phyloP scores from a whole-genome alignment of 805 yeast genomes.

The Wickerhamiella sergipiensis region DNA sequence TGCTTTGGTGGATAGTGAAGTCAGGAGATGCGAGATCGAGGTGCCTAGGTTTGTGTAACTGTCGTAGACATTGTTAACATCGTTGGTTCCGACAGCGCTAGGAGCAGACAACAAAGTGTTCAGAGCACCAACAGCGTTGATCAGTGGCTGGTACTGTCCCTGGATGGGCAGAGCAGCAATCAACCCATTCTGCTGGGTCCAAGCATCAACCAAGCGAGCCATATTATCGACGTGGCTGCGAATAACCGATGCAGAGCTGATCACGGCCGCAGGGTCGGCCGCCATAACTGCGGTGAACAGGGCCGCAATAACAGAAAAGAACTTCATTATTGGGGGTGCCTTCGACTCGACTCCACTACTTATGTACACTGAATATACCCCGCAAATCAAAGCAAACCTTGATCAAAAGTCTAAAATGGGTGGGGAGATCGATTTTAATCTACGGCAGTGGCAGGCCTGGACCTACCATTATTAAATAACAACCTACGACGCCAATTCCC shows the following conservation, averaged over 20 bases:
- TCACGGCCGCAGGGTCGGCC: background rate
- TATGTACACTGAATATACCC: background rate
- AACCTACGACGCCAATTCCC: no score
- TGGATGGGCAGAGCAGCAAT: slow-evolving; percentile 17
- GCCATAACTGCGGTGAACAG: slow-evolving; percentile 7
- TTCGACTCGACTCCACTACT: background rate
- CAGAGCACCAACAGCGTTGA: slow-evolving; percentile 7
- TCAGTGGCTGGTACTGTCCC: slow-evolving; percentile 9
- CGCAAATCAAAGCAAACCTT: background rate
- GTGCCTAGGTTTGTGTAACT: slow-evolving; percentile 1
- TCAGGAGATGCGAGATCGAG: slow-evolving; percentile 8
- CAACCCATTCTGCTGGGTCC: slow-evolving; percentile 11
- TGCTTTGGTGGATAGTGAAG: slow-evolving; percentile 15
- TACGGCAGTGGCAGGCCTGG: no score
- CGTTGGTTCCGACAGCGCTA: background rate
- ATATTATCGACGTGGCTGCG: background rate
- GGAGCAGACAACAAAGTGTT: background rate
- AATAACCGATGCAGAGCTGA: background rate
- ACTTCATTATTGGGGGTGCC: background rate
- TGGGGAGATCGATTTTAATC: background rate
- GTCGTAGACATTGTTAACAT: background rate
- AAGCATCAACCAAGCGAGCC: slow-evolving; percentile 1
- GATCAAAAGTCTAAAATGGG: background rate
- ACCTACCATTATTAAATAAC: no score
- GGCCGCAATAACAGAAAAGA: slow-evolving; percentile 12